Conservation (phyloP, 306 rosid genomes). For the Hippophae rhamnoides region DNA sequence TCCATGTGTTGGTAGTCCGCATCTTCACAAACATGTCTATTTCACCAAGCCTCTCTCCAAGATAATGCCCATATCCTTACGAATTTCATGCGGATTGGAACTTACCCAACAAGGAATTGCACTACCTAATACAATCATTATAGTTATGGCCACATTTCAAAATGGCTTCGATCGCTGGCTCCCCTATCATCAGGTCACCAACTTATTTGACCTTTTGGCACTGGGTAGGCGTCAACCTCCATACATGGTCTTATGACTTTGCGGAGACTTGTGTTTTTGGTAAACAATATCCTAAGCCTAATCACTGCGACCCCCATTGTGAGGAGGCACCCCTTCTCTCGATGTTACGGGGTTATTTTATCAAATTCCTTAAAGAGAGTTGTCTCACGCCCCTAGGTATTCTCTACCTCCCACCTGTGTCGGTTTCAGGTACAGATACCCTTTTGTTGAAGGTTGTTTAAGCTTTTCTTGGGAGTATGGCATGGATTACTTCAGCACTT, state of each 20-base stretch:
- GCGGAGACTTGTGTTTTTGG: neutral
- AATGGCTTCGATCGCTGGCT: neutral
- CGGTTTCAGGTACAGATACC: too few relatives aligned
- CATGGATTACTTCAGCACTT: too few relatives aligned
- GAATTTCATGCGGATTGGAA: neutral
- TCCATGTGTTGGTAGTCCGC: too few relatives aligned
- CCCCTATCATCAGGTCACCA: neutral
- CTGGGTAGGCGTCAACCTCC: neutral
- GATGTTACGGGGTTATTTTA: too few relatives aligned
- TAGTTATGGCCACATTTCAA: neutral
- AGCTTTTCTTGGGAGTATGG: too few relatives aligned
- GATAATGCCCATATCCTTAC: conserved; percentile 1
- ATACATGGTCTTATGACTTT: neutral
- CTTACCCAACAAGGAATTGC: conserved; percentile 2
- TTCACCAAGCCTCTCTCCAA: neutral
- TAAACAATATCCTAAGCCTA: neutral
- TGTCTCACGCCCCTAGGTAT: too few relatives aligned
- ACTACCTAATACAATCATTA: neutral
- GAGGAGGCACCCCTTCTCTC: too few relatives aligned
- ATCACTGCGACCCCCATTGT: too few relatives aligned
- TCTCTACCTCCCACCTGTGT: too few relatives aligned
- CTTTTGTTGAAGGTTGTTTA: too few relatives aligned
- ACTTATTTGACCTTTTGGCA: neutral
- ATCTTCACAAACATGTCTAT: too few relatives aligned
- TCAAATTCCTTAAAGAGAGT: too few relatives aligned